phyloP scores from a whole-genome alignment of 768 basidiomycete genomes.

The Russula virescens region DNA sequence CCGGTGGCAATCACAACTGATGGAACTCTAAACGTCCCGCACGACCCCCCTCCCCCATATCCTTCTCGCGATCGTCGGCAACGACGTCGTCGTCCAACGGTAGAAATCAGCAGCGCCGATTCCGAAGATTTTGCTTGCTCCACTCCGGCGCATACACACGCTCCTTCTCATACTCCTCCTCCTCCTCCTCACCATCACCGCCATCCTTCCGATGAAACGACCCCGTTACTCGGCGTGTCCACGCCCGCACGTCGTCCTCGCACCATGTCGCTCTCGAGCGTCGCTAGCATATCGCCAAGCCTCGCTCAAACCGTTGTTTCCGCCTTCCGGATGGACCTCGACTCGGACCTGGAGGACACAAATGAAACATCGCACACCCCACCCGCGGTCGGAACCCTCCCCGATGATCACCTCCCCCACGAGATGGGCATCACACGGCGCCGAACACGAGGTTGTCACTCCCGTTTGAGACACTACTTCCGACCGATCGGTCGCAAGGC shows the following conservation, averaged over 20 bases:
- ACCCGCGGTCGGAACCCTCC: neutral
- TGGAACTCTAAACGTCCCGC: constrained; percentile 9
- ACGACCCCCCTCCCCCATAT: constrained; percentile 71
- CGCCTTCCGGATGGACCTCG: constrained; percentile 52
- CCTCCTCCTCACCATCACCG: constrained; percentile 25
- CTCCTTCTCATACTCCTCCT: too few relatives aligned
- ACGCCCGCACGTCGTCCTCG: constrained; percentile 37
- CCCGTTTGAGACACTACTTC: constrained; percentile 55
- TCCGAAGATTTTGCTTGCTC: constrained; percentile 29
- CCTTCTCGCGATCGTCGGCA: constrained; percentile 46
- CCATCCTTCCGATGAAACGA: constrained; percentile 39
- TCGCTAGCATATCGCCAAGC: constrained; percentile 51
- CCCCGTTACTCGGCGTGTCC: constrained; percentile 39
- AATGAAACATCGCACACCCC: constrained; percentile 21
- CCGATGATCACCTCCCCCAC: constrained; percentile 7
- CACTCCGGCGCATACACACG: constrained; percentile 3
- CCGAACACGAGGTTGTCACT: constrained; percentile 14
- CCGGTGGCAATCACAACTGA: neutral
- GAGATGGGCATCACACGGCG: constrained; percentile 16
- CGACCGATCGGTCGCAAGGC: constrained; percentile 47
- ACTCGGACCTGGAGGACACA: constrained; percentile 33
- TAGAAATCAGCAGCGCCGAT: constrained; percentile 30
- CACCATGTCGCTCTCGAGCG: constrained; percentile 47
- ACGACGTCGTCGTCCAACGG: constrained; percentile 31
- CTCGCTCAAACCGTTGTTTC: constrained; percentile 65